Percentiles rank a stretch among this genome's conserved stretches.
These are phyloP conservation scores for Gracilaria gracilis DNA, from an alignment of 23 red algal species.

Conservation along the genomic window DNA sequence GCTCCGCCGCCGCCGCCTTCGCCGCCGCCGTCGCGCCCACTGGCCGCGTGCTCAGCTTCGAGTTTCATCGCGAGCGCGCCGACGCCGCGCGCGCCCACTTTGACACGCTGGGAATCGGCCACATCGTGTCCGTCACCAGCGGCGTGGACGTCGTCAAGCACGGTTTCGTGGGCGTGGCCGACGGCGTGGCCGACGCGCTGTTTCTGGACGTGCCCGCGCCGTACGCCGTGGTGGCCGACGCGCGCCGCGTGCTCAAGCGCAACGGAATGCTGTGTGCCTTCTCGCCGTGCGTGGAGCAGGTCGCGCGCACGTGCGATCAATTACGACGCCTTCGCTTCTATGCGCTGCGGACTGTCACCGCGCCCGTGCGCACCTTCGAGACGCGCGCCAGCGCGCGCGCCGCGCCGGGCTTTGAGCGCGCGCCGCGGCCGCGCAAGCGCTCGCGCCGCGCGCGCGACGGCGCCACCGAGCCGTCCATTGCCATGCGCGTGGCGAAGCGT, in stretches of 20 bases:
- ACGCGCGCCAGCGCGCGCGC: conserved; percentile 21
- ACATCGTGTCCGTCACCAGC: conserved; percentile 22
- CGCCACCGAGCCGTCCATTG: not conserved
- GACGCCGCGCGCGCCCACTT: conserved; percentile 49
- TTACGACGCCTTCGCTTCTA: conserved; percentile 38
- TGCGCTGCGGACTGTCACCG: conserved; percentile 61
- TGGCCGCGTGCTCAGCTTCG: conserved; percentile 80
- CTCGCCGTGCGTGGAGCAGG: conserved; percentile 96
- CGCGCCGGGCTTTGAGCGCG: conserved; percentile 48
- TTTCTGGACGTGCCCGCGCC: conserved; percentile 94
- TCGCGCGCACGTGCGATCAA: conserved; percentile 44
- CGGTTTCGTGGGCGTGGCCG: conserved; percentile 59
- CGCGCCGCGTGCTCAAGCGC: conserved; percentile 38
- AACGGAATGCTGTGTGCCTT: conserved; percentile 81
- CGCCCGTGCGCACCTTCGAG: conserved; percentile 49
- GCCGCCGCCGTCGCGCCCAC: conserved; percentile 79
- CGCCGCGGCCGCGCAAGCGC: conserved; percentile 16
- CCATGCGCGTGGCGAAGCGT: not conserved
- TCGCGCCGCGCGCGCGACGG: not conserved
- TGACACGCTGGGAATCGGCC: conserved; percentile 14
- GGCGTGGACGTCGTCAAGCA: conserved; percentile 70
- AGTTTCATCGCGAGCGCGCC: conserved; percentile 79
- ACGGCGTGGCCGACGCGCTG: conserved; percentile 73
- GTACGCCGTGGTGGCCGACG: conserved; percentile 51
- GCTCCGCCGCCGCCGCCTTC: conserved; percentile 73